Percentiles rank a stretch among this genome's conserved stretches.
Conservation (phyloP, 805 yeast genomes). For the Maudiozyma serrabonitensis region DNA sequence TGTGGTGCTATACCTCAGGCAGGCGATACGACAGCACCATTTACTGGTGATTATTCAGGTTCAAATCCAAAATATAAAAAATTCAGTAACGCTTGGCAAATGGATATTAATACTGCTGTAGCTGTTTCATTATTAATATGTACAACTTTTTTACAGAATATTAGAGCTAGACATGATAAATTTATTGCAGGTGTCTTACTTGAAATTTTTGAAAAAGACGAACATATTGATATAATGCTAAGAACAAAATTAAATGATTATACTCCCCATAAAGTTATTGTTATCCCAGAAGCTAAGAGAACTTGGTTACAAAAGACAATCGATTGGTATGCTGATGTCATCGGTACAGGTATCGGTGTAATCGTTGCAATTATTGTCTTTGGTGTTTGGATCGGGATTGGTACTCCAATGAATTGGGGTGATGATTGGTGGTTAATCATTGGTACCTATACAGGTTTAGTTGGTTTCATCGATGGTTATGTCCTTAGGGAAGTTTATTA, state of each 20-base stretch:
- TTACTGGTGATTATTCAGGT: slow-evolving; percentile 18
- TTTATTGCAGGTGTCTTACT: slow-evolving; percentile 19
- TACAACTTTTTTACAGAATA: slow-evolving; percentile 33
- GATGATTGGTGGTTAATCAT: slow-evolving; percentile 39
- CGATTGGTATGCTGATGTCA: slow-evolving; percentile 33
- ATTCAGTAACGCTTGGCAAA: slow-evolving; percentile 33
- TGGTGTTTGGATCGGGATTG: slow-evolving; percentile 32
- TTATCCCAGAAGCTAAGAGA: slow-evolving; percentile 12
- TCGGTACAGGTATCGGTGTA: slow-evolving; percentile 36
- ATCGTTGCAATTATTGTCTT: slow-evolving; percentile 28
- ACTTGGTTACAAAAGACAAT: slow-evolving; percentile 19
- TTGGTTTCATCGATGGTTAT: slow-evolving; percentile 37
- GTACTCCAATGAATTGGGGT: slow-evolving; percentile 30
- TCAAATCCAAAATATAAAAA: slow-evolving; percentile 15
- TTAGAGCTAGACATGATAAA: slow-evolving; percentile 31
- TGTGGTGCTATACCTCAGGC: slow-evolving; percentile 27
- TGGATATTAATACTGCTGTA: slow-evolving; percentile 34
- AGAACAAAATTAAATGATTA: slow-evolving; percentile 16
- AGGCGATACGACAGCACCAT: slow-evolving; percentile 23
- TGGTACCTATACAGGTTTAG: slow-evolving; percentile 38
- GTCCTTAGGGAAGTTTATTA: slow-evolving; percentile 32
- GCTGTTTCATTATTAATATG: slow-evolving; percentile 31
- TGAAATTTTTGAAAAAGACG: slow-evolving; percentile 21
- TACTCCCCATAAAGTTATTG: slow-evolving; percentile 21
- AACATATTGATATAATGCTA: slow-evolving; percentile 22